These are phyloP conservation scores for Gossypium gossypioides DNA, from an alignment of 441 rosid species.

Conservation along the genomic window DNA sequence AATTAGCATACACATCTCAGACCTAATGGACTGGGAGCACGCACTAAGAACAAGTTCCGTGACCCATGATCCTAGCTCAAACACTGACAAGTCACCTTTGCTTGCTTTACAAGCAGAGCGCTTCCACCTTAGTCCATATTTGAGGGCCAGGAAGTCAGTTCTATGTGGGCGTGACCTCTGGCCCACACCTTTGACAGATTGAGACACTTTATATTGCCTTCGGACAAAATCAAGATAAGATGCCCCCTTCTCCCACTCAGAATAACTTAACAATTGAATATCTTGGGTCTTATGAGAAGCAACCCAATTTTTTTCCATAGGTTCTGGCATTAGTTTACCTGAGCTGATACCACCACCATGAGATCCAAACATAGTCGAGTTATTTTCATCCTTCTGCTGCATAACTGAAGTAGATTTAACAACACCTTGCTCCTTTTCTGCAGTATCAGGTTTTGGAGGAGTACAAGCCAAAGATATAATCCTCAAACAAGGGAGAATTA, in stretches of 20 bases:
- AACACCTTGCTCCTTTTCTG: conserved; percentile 62
- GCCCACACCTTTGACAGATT: conserved; percentile 55
- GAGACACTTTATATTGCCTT: conserved; percentile 94
- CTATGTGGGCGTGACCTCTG: conserved; percentile 77
- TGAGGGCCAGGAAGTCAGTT: conserved; percentile 80
- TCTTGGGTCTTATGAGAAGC: conserved; percentile 66
- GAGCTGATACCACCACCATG: conserved; percentile 29
- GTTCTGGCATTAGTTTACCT: conserved; percentile 42
- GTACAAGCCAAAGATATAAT: conserved; percentile 96
- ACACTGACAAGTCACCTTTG: conserved; percentile 66
- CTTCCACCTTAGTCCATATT: conserved; percentile 95
- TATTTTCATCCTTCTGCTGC: conserved; percentile 68
- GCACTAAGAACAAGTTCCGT: conserved; percentile 97
- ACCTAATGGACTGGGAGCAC: conserved; percentile 96
- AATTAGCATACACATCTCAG: conserved; percentile 98
- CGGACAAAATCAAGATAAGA: conserved; percentile 99
- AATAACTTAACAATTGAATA: conserved; percentile 82
- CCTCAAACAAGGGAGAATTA: conserved; percentile 98
- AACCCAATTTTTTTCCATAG: conserved; percentile 60
- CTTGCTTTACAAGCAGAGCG: conserved; percentile 51
- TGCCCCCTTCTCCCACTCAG: conserved; percentile 99
- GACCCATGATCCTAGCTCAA: conserved; percentile 99
- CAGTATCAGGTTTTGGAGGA: conserved; percentile 96
- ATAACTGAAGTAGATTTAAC: conserved; percentile 48
- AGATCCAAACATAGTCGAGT: conserved; percentile 33